Base-by-base conservation (phyloP, 495 filamentous ascomycete genomes). In the Cetradonia linearis region DNA sequence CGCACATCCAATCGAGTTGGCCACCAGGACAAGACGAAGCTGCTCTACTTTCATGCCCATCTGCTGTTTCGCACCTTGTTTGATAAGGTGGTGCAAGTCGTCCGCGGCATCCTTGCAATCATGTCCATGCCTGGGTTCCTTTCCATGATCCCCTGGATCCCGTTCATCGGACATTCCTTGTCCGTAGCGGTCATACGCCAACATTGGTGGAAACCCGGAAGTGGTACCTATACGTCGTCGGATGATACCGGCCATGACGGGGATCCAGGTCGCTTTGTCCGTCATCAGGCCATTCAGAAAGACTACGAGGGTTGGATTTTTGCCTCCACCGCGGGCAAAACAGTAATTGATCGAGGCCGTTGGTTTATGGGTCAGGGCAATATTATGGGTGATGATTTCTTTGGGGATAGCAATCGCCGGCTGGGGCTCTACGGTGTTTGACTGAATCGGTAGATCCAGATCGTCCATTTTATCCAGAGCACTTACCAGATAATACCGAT, bases 111-210 rank as follows among this genome's bases (percentile, higher is more conserved):
- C 71, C 5, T 66, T 58, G 27, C 74, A 71, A 60, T 82, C 78
- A 67, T 86, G 83, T 23, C 75, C 78, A 68, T 80, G 74, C 20
- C 73, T 71, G 8, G 70, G 70, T 42, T 74, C 72, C 28, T 61
- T 68, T 11, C 67, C 68, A 8, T 66, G 63, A 56, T 85, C 80
- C 6, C 68, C 49, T 0, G 84, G 83, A 66, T 86, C 82, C 3
- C 69, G 72, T 55, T 78, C 75, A 20, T 67, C 71, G 2, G 81
- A 81, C 52, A 75, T 65, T 5, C 82, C 83, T 66, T 86, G 82
- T 33, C 83, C 82, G 64, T 75, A 85, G 42, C 84, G 81, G 70
- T 87, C 84, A 64, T 85, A 86, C 49, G 76, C 76, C 4, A 87
- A 75, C 31, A 84, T 71, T 9, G 76, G 67, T 10, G 81, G 78